Base-by-base conservation (phyloP, 139 green algal genomes). In the Closterium sp. region DNA sequence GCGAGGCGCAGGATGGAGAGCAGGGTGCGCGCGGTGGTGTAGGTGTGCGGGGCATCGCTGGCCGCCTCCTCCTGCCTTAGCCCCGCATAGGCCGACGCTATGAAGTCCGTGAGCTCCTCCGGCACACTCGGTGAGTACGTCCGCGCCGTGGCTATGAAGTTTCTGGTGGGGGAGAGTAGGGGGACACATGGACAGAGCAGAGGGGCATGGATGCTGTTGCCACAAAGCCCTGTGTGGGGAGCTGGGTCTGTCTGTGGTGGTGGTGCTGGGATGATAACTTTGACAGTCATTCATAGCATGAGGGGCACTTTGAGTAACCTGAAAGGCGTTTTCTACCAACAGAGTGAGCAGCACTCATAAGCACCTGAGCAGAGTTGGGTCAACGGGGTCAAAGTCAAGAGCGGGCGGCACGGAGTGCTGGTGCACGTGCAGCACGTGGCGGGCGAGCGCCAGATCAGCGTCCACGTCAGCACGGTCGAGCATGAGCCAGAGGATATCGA, bases 401-500 rank as follows among this genome's bases (percentile, higher is more conserved):
- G 62, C 22, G 13, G 94, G 94, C 38, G 94, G 85, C 17, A 30
- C n/a, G 10, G 10, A 38, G 31, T 95, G 89, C 85, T 94, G 92
- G 95, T 99, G 98, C 84, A 99, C 98, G 32, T 95, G 90, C 79
- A 99, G 94, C 89, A 99, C 97, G 95, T 99, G 98, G n/a, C 96
- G 94, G 24, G 98, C 97, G 28, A 99, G 95, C 50, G 86, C 93
- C 45, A 92, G 91, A 94, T 99, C 98, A 70, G 90, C 89, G 32
- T 98, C 97, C 42, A 95, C 79, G 86, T 97, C 94, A 0, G 96
- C 92, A 91, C 96, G 95, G 95, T 99, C 98, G 73, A 99, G 96
- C 70, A 99, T 98, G 90, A 99, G 97, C 97, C 97, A 99, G 93
- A 99, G 95, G 5, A 99, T 87, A 95, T 99, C 98, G 93, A 99